These are phyloP conservation scores for Phytophthora tubulina DNA, from an alignment of 352 stramenopile species.

Conservation along the genomic window DNA sequence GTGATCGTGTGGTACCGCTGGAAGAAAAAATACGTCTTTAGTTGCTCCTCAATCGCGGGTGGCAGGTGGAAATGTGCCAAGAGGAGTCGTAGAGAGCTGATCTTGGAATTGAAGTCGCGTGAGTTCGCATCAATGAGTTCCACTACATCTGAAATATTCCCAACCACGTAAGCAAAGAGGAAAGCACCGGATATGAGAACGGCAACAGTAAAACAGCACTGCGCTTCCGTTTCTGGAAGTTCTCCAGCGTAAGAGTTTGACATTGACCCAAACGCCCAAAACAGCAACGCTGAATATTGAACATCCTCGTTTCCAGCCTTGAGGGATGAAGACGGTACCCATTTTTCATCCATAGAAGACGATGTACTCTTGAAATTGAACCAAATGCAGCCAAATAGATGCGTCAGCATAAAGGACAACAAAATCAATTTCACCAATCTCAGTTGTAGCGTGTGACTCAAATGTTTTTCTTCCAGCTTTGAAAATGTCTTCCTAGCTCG, in stretches of 20 bases:
- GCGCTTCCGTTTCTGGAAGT: slow-evolving; percentile 43
- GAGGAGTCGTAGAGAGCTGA: slow-evolving; percentile 61
- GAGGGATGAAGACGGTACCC: slow-evolving; percentile 19
- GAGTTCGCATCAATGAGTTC: slow-evolving; percentile 60
- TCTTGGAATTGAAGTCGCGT: slow-evolving; percentile 62
- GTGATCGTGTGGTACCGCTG: slow-evolving; percentile 69
- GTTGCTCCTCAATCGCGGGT: slow-evolving; percentile 49
- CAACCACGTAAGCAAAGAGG: slow-evolving; percentile 65
- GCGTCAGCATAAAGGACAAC: slow-evolving; percentile 72
- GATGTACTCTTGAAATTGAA: slow-evolving; percentile 55
- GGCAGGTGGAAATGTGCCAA: slow-evolving; percentile 62
- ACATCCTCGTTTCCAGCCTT: not conserved
- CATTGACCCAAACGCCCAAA: slow-evolving; percentile 71
- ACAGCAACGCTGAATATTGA: slow-evolving; percentile 58
- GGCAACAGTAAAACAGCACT: slow-evolving; percentile 59
- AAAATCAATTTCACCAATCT: slow-evolving; percentile 77
- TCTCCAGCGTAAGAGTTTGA: slow-evolving; percentile 56
- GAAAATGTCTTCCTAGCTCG: slow-evolving; percentile 12
- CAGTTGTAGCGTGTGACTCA: slow-evolving; percentile 66
- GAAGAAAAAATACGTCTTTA: slow-evolving; percentile 81
- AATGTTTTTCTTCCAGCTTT: slow-evolving; percentile 68
- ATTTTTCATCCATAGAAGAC: not conserved
- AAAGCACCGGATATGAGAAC: slow-evolving; percentile 54
- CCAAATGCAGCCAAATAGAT: slow-evolving; percentile 68
- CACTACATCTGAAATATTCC: slow-evolving; percentile 67